These are phyloP conservation scores for Calonectria naviculata DNA, from an alignment of 2,329 filamentous ascomycete species.

Conservation along the genomic window DNA sequence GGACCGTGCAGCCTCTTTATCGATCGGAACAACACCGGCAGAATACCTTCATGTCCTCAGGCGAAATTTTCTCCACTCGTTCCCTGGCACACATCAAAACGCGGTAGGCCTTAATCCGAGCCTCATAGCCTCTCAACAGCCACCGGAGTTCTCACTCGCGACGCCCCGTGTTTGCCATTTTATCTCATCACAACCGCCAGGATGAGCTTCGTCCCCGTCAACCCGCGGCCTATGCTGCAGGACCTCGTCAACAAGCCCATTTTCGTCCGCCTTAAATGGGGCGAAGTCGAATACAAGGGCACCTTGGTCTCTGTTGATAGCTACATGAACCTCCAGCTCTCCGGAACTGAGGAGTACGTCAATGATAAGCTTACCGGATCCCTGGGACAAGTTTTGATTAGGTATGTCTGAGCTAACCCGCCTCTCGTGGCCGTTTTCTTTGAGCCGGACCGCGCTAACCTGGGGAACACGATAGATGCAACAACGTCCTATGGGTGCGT, in stretches of 20 bases:
- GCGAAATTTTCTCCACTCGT: constrained; percentile 1
- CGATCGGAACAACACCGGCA: background rate
- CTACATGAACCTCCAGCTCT: constrained; percentile 99
- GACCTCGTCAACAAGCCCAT: constrained; percentile 92
- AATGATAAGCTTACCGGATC: constrained; percentile 86
- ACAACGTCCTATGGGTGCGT: constrained; percentile 96
- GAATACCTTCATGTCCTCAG: constrained; percentile 2
- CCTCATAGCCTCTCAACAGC: constrained; percentile 2
- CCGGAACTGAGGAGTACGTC: constrained; percentile 91
- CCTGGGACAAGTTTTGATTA: constrained; percentile 91
- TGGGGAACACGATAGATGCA: constrained; percentile 70
- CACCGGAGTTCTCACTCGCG: background rate
- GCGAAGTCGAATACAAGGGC: constrained; percentile 97
- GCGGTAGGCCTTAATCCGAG: constrained; percentile 7
- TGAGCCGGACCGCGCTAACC: background rate
- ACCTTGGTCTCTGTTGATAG: constrained; percentile 92
- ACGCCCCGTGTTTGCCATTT: background rate
- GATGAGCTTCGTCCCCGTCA: constrained; percentile 82
- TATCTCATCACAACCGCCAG: background rate
- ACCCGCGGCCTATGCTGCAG: constrained; percentile 97
- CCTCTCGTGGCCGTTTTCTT: background rate
- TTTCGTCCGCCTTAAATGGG: constrained; percentile 96
- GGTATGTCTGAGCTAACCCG: constrained; percentile 62
- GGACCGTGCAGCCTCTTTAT: background rate
- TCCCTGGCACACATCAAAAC: constrained; percentile 11